phyloP scores from a whole-genome alignment of 257 asterid species.

The Forsythia viridissima region DNA sequence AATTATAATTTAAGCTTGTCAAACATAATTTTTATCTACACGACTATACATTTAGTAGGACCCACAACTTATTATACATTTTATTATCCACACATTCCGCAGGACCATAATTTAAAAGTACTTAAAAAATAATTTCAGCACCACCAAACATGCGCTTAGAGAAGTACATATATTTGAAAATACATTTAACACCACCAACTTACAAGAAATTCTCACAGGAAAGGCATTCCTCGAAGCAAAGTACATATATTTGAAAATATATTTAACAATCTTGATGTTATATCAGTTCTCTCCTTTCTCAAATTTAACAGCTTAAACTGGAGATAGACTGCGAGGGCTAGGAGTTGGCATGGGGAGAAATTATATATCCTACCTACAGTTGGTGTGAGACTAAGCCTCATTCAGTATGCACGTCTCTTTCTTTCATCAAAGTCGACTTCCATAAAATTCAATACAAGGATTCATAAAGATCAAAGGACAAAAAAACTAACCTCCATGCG shows the following conservation, averaged over 20 bases:
- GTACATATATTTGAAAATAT: background rate
- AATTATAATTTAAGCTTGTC: no score
- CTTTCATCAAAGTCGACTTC: background rate
- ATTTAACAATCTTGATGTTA: constrained; percentile 8
- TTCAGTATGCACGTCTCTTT: constrained; percentile 1
- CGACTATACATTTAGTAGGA: no score
- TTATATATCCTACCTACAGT: no score
- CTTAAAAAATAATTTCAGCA: no score
- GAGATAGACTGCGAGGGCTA: background rate
- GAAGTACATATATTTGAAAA: no score
- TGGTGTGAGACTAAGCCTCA: constrained; percentile 3
- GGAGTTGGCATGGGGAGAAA: no score
- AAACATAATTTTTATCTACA: no score
- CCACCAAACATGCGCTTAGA: no score
- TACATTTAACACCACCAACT: no score
- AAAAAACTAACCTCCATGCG: constrained; percentile 82
- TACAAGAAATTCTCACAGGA: background rate
- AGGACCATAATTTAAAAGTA: no score
- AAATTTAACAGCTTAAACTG: background rate
- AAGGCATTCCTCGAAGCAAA: background rate
- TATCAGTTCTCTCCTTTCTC: background rate
- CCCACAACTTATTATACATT: no score
- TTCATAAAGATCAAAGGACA: constrained; percentile 3
- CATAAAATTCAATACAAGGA: constrained; percentile 2
- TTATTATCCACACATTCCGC: no score